Base-by-base conservation (phyloP, 2,329 filamentous ascomycete species). In the Penicillium nordicum region DNA sequence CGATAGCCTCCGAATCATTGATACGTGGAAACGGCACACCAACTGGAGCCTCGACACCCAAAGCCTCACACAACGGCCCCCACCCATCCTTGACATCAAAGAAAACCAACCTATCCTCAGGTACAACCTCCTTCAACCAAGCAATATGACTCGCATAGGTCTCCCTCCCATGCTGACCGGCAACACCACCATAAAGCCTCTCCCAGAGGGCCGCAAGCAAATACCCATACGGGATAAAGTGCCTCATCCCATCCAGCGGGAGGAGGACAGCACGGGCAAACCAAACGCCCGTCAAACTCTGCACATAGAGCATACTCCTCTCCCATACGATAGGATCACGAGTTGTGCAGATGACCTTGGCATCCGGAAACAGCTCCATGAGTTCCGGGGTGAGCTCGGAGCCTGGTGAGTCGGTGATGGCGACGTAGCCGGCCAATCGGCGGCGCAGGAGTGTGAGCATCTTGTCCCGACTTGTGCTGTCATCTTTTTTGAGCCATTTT, bases 341-440 rank as follows among this genome's bases (percentile, higher is more conserved):
- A 1, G 58, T 64, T 7, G 74, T 76, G 56, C 74, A 72, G 18
- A 82, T 74, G 4, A 82, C 78, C 53, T 76, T 76, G 12, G 79
- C 79, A 29, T 81, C 72, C 0, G 80, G 80, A 57, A 81, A 82
- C 9, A 81, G 59, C 53, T 77, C 72, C 56, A 81, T 63, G 36
- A 82, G 65, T 47, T 82, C 79, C 14, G 74, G 69, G 18, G 79
- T 67, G 27, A 81, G 74, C 48, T 74, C 68, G 16, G 69, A 70
- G 4, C 70, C 71, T 0, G 80, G 79, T 16, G 72, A 61, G 61
- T 82, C 80, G 36, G 78, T 77, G 36, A 76, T 71, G n/a, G 74
- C 79, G 4, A 75, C 75, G 59, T 77, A 82, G 25, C 79, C 79
- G 14, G 72, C 70, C 5, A 66, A 55, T 53, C 46, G 58, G 23